A percentile compares a stretch with the other conserved stretches of the same genome.
phyloP scores from a whole-genome alignment of 306 rosid species.

The Mucuna pruriens region DNA sequence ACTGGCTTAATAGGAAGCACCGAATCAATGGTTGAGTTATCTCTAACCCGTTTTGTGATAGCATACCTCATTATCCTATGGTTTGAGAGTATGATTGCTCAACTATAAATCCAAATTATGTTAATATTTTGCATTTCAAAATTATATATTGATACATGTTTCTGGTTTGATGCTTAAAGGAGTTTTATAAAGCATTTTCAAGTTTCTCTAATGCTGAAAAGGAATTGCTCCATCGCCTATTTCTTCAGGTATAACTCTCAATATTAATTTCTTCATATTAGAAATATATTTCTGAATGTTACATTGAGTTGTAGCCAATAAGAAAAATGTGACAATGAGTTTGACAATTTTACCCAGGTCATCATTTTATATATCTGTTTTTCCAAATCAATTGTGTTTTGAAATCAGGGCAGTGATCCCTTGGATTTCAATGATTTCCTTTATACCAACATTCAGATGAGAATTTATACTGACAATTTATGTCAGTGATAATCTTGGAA shows the following conservation, averaged over 20 bases:
- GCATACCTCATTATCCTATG: not conserved
- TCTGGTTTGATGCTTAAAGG: slow-evolving; percentile 43
- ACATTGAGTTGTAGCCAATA: slow-evolving; percentile 4
- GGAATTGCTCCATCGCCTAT: slow-evolving; percentile 67
- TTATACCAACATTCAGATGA: not conserved
- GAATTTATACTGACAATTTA: not conserved
- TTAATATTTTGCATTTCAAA: slow-evolving; percentile 20
- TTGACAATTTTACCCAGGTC: slow-evolving; percentile 12
- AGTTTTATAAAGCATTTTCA: slow-evolving; percentile 63
- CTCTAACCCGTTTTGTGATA: not conserved
- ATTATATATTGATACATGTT: slow-evolving; percentile 33
- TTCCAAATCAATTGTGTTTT: slow-evolving; percentile 5
- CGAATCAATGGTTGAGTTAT: not conserved
- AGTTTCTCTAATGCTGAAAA: slow-evolving; percentile 60
- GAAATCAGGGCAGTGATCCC: not conserved
- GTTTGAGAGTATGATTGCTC: not conserved
- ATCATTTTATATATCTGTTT: not conserved
- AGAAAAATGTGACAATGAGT: not conserved
- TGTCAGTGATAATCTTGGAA: slow-evolving; percentile 20
- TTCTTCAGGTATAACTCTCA: slow-evolving; percentile 62
- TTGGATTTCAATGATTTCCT: slow-evolving; percentile 5
- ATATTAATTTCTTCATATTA: slow-evolving; percentile 25
- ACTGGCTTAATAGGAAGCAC: not conserved
- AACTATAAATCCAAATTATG: not conserved
- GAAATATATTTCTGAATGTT: slow-evolving; percentile 28